Conservation (phyloP, 805 yeast species). For the Cyberlindnera mrakii region DNA sequence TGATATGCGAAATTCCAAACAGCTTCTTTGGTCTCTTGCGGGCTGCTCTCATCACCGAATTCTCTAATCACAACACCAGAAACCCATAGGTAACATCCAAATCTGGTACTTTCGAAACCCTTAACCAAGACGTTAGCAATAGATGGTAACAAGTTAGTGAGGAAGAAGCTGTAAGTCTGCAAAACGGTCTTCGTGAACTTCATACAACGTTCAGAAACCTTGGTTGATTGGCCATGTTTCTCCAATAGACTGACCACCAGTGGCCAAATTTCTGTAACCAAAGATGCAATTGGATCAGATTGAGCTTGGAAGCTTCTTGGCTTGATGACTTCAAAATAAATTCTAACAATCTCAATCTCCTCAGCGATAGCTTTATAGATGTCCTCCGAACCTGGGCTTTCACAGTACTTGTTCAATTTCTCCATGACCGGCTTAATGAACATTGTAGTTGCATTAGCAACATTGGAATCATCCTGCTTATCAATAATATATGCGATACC, state of each 20-base stretch:
- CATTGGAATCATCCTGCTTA: constrained; percentile 47
- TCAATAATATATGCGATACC: constrained; percentile 82
- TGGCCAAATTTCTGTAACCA: constrained; percentile 59
- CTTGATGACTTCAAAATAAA: constrained; percentile 51
- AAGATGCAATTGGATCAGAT: constrained; percentile 45
- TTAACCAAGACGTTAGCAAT: constrained; percentile 61
- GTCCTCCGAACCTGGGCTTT: constrained; percentile 26
- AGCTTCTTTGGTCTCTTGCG: constrained; percentile 45
- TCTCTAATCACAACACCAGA: constrained; percentile 78
- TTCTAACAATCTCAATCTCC: constrained; percentile 62
- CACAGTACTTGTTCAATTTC: constrained; percentile 29
- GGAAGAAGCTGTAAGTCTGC: constrained; percentile 51
- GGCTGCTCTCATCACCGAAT: constrained; percentile 51
- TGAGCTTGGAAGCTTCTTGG: constrained; percentile 28
- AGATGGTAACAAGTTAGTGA: constrained; percentile 53
- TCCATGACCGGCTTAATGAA: constrained; percentile 64
- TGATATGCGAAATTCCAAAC: constrained; percentile 71
- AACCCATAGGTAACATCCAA: constrained; percentile 87
- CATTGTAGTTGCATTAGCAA: constrained; percentile 48
- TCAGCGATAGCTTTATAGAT: constrained; percentile 53
- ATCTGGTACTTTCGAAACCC: constrained; percentile 63
- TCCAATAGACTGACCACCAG: constrained; percentile 40
- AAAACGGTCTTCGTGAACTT: constrained; percentile 63
- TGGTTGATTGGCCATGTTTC: constrained; percentile 51
- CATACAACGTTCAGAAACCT: constrained; percentile 68